These are phyloP conservation scores for Nakazawaea ernobii DNA, from an alignment of 805 yeast genomes.

Conservation along the genomic window DNA sequence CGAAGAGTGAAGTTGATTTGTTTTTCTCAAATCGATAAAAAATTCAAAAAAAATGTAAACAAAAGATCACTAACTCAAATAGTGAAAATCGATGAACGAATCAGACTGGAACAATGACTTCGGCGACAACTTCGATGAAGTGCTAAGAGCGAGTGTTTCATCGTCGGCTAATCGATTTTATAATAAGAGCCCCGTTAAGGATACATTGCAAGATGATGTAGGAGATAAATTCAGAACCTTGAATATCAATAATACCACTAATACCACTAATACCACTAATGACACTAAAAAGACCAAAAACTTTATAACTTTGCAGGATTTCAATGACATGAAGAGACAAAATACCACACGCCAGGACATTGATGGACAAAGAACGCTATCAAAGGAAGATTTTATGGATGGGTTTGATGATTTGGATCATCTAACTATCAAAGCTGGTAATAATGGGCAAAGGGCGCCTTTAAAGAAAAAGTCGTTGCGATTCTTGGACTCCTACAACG, in stretches of 20 bases:
- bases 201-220: not conserved
- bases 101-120: constrained; percentile 11
- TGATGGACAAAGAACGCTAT: not conserved
- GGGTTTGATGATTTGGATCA: not conserved
- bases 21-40: not conserved
- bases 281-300: not conserved
- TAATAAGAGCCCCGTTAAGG: constrained; percentile 7
- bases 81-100: constrained; percentile 1
- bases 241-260: not conserved
- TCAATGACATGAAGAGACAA: constrained; percentile 1
- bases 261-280: not conserved
- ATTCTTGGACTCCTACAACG: not conserved
- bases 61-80: not conserved
- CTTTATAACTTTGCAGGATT: constrained; percentile 2
- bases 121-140: constrained; percentile 9
- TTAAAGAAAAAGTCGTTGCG: constrained; percentile 2
- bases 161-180: constrained; percentile 3
- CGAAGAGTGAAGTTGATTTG: not conserved
- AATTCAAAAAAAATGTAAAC: not conserved
- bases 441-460: not conserved
- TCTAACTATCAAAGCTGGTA: not conserved
- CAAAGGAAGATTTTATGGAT: not conserved
- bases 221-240: not conserved
- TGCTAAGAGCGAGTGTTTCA: constrained; percentile 6
- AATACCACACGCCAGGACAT: not conserved